Percentiles rank a stretch among this genome's conserved stretches.
phyloP scores from a whole-genome alignment of 208 protist genomes.

The Tritrichomonas musculus region DNA sequence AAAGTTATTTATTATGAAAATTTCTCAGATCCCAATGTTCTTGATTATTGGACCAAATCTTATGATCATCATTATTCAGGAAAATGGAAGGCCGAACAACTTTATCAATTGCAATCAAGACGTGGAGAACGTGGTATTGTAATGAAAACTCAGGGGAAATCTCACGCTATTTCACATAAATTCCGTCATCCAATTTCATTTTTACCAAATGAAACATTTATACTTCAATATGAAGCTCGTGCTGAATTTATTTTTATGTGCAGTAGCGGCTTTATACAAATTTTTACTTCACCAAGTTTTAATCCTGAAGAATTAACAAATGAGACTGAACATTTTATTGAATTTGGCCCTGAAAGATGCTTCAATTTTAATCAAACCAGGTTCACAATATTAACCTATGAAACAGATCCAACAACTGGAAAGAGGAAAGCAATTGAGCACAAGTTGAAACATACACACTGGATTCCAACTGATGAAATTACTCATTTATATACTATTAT shows the following conservation, averaged over 20 bases:
- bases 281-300: not conserved
- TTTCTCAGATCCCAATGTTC: not conserved
- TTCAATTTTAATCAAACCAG: slow-evolving; percentile 35
- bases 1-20: not conserved
- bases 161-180: not conserved
- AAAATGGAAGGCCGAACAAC: not conserved
- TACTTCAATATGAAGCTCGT: not conserved
- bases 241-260: no score
- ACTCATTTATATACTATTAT: slow-evolving; percentile 48
- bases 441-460: slow-evolving; percentile 23
- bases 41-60: not conserved
- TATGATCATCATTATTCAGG: not conserved
- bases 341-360: slow-evolving; percentile 55
- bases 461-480: slow-evolving; percentile 33
- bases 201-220: not conserved
- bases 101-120: not conserved
- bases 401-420: slow-evolving; percentile 32
- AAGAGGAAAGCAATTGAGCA: slow-evolving; percentile 42
- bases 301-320: not conserved
- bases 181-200: not conserved
- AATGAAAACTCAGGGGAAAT: not conserved
- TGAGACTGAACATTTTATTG: slow-evolving; percentile 46
- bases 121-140: not conserved
- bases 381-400: slow-evolving; percentile 44
- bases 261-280: not conserved